phyloP scores from a whole-genome alignment of 257 asterid species.

The Rehmannia glutinosa region DNA sequence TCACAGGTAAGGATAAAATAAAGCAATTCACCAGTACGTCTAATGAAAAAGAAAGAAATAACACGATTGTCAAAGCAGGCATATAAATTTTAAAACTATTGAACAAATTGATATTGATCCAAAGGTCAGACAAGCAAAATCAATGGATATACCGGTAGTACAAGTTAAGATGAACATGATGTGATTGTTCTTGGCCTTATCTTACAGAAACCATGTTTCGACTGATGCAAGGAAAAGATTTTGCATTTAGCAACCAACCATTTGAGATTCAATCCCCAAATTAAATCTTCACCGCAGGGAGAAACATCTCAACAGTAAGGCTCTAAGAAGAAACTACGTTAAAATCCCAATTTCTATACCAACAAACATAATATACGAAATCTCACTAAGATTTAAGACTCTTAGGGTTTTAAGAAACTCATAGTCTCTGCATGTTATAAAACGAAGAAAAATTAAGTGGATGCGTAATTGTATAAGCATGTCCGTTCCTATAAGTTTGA shows the following conservation, averaged over 20 bases:
- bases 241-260: background rate
- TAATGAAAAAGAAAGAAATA: background rate
- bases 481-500: too few relatives aligned
- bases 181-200: background rate
- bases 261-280: too few relatives aligned
- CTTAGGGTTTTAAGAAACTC: background rate
- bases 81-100: background rate
- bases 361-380: background rate
- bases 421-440: background rate
- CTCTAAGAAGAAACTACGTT: background rate
- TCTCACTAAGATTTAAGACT: background rate
- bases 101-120: background rate
- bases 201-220: background rate
- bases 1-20: slow-evolving; percentile 6
- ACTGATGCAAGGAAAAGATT: background rate
- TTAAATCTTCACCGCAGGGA: too few relatives aligned
- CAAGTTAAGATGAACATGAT: background rate
- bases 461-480: too few relatives aligned
- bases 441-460: background rate
- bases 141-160: background rate
- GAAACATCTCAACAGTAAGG: too few relatives aligned
- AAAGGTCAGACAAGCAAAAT: background rate
- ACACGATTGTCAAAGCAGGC: background rate
- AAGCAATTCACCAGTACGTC: background rate
- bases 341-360: background rate